Evolutionary conservation across 768 basidiomycete species (phyloP), one percentile per base, ranked within the genome.

Genomic region (Mycena vulgaris): DNA sequence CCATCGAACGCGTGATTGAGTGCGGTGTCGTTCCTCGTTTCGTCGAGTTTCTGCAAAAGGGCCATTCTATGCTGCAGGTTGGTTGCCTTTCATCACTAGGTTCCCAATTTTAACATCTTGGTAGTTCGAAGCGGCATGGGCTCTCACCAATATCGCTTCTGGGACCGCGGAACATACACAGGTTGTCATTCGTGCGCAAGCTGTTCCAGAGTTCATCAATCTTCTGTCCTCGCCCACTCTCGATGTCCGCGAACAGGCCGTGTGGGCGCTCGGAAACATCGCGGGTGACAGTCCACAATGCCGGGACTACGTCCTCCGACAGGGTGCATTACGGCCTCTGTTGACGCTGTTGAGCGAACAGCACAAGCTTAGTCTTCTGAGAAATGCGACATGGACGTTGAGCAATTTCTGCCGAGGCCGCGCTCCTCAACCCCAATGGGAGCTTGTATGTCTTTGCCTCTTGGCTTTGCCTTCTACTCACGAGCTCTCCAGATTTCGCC

Each of bases 371-470:
- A 97, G 95, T 78, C 99, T 99, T 96, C 91, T 99, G 69, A 86
- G 94, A 77, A 98, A 99, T 80, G 98, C 98, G 25, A 99, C 98
- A 25, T 99, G 98, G 98, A 99, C 98, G 21, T 83, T 99, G 81
- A 96, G 95, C 87, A 99, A 99, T 87, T 99, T 99, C 83, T 99
- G 98, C 84, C 87, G 98, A 76, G 98, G 98, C 74, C 99, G 98
- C 85, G 91, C 92, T 62, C 98, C 98, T 72, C 98, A 99, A 80
- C 98, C 98, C 27, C 93, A 95, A 77, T 99, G 98, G 98, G 95
- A 97, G 74, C 81, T 97, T 83, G 97, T 98, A 76, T 74, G 92
- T 48, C 68, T 53, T 31, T 35, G 56, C 64, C n/a, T n/a, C n/a
- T n/a, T 14, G 35, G 37, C 5, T 74, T 71, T 31, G 14, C 25